Percentiles rank a stretch among this genome's conserved stretches.
These are phyloP conservation scores for Tausonia pullulans DNA, from an alignment of 1,284 basidiomycete species.

Conservation along the genomic window DNA sequence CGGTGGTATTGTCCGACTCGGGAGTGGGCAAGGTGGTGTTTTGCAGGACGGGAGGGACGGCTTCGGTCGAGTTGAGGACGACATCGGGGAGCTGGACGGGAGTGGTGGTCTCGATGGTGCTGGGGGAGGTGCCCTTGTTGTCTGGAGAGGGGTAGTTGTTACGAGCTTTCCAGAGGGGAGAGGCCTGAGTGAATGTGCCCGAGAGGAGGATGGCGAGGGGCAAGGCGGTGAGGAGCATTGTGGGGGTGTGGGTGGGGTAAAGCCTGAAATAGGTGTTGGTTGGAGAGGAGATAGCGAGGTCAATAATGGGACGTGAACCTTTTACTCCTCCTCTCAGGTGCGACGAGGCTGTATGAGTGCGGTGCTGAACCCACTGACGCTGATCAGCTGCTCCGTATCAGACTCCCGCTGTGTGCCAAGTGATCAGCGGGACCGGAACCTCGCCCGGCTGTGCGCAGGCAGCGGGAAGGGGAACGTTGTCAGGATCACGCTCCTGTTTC, in stretches of 20 bases:
- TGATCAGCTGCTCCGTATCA: too few species aligned
- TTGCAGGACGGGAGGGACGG: neutral
- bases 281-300: neutral
- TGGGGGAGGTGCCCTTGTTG: neutral
- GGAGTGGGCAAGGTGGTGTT: neutral
- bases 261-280: neutral
- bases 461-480: too few species aligned
- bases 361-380: too few species aligned
- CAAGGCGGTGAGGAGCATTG: neutral
- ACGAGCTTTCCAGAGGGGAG: neutral
- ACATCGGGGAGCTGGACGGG: slow-evolving; percentile 7
- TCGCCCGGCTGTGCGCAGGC: too few species aligned
- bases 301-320: too few species aligned
- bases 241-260: neutral
- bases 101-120: neutral
- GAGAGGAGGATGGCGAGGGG: neutral
- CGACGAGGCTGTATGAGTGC: too few species aligned
- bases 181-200: neutral
- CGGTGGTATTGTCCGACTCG: neutral
- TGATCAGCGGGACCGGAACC: too few species aligned
- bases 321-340: too few species aligned
- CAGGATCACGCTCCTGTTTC: too few species aligned
- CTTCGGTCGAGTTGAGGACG: slow-evolving; percentile 3
- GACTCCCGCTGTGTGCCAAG: too few species aligned
- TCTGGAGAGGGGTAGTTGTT: neutral